Base-by-base conservation (phyloP, 768 basidiomycete genomes). In the Coprinopsis cinerea region DNA sequence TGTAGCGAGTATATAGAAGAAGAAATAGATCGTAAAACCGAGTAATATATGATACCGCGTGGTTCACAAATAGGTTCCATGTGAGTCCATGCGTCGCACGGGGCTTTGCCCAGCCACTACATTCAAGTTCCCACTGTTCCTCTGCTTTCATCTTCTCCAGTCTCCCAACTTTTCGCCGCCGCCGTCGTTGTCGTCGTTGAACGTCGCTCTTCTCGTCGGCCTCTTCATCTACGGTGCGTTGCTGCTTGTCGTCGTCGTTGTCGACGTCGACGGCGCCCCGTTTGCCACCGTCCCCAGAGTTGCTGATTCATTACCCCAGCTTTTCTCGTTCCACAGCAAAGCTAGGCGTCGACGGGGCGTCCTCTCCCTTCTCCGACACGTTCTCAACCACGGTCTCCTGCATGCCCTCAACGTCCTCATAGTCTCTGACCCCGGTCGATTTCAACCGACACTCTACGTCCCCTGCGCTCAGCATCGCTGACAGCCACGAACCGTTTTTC, bases 321-420 rank as follows among this genome's bases (percentile, higher is more conserved):
- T 28, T 49, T 42, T 22, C 14, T 27, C 18, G 14, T 35, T 48
- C 57, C 56, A 48, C 49, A 25, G 42, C 30, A 41, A 44, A 39
- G 49, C 58, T 54, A 53, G 57, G 54, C 61, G 59, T 59, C 57
- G 55, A 57, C 55, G 60, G 60, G 59, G 59, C 59, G 57, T 55
- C 56, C 55, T 26, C n/a, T 23, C 27, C 30, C 18, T 32, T 47
- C 42, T 51, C 44, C 65, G 70, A 70, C 63, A 73, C 70, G 69
- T 60, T 68, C 58, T 57, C 61, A 59, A 34, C 56, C 48, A 18
- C 32, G 50, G 47, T 51, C 45, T 51, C 53, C 66, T 75, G 73
- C 63, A 75, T 75, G 72, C 61, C 18, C 28, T 45, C 41, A 43
- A 43, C 44, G 44, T 45, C 44, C 28, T 45, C 44, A 45, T 45